Percentiles rank a stretch among this genome's conserved stretches.
Conservation (phyloP, 139 green algal species). For the Diplosphaera chodatii region DNA sequence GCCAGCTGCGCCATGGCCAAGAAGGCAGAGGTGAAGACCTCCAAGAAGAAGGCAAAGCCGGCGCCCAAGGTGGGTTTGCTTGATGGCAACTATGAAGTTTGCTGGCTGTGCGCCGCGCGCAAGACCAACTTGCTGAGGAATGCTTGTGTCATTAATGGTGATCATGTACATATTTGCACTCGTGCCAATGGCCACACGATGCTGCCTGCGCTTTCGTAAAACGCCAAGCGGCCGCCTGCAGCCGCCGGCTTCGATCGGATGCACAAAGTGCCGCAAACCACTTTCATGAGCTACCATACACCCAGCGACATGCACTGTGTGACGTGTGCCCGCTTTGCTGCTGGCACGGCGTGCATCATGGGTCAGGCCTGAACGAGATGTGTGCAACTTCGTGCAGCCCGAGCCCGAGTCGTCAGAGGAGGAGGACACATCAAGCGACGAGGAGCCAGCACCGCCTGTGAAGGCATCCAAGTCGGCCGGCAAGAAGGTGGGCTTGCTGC, state of each 20-base stretch:
- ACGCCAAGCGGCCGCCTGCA: no score
- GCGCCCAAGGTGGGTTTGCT: background rate
- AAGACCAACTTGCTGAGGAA: background rate
- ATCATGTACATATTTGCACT: no score
- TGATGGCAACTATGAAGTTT: background rate
- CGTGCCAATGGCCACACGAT: no score
- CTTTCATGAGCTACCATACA: no score
- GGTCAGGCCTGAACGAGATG: background rate
- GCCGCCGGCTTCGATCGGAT: no score
- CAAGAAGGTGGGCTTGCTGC: background rate
- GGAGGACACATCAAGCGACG: background rate
- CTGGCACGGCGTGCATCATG: no score
- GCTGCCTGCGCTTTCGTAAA: no score
- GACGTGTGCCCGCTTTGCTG: no score
- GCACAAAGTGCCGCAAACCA: no score
- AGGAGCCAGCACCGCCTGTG: background rate
- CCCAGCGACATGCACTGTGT: no score
- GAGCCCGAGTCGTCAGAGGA: background rate
- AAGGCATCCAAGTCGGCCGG: background rate
- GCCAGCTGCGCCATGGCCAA: background rate
- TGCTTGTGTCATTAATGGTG: no score
- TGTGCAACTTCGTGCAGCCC: background rate
- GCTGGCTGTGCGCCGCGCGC: background rate
- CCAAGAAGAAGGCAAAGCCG: background rate
- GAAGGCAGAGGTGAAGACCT: background rate